phyloP scores from a whole-genome alignment of 306 rosid species.

The Quercus wislizeni region DNA sequence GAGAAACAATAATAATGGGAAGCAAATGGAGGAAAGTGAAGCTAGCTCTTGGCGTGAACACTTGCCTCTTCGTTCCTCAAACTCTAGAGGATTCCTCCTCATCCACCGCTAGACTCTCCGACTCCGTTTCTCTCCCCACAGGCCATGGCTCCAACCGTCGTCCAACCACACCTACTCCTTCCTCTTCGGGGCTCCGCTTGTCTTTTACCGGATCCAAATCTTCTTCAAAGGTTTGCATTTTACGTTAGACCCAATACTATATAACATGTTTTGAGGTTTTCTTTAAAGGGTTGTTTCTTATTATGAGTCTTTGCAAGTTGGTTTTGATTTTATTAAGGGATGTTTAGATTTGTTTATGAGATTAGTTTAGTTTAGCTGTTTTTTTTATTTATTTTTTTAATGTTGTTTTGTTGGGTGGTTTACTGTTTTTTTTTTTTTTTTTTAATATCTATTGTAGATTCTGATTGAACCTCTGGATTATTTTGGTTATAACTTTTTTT shows the following conservation, averaged over 20 bases:
- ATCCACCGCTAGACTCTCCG: slow-evolving; percentile 30
- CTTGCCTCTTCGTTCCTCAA: slow-evolving; percentile 51
- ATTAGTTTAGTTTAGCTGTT: too few relatives aligned
- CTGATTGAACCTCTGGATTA: slow-evolving; percentile 12
- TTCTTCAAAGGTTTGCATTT: slow-evolving; percentile 61
- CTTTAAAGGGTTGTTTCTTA: too few relatives aligned
- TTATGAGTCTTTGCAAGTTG: too few relatives aligned
- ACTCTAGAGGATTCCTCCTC: slow-evolving; percentile 44
- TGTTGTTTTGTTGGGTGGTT: too few relatives aligned
- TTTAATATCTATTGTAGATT: slow-evolving; percentile 34
- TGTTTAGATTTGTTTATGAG: too few relatives aligned
- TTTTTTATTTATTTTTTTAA: too few relatives aligned
- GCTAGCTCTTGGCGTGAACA: slow-evolving; percentile 62
- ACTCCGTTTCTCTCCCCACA: slow-evolving; percentile 30
- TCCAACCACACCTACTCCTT: slow-evolving; percentile 52
- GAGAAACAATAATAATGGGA: slow-evolving; percentile 40
- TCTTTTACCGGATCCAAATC: slow-evolving; percentile 55
- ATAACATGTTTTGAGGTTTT: not conserved
- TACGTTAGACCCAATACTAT: slow-evolving; percentile 3
- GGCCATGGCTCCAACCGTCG: slow-evolving; percentile 31
- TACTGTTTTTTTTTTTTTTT: too few relatives aligned
- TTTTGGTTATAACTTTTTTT: slow-evolving; percentile 7
- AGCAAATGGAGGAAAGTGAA: slow-evolving; percentile 85
- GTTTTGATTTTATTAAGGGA: too few relatives aligned
- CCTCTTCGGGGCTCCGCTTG: slow-evolving; percentile 56